Evolutionary conservation across 371 early-diverging fungal species (phyloP).

Genomic region (Fennellomyces sp.): DNA sequence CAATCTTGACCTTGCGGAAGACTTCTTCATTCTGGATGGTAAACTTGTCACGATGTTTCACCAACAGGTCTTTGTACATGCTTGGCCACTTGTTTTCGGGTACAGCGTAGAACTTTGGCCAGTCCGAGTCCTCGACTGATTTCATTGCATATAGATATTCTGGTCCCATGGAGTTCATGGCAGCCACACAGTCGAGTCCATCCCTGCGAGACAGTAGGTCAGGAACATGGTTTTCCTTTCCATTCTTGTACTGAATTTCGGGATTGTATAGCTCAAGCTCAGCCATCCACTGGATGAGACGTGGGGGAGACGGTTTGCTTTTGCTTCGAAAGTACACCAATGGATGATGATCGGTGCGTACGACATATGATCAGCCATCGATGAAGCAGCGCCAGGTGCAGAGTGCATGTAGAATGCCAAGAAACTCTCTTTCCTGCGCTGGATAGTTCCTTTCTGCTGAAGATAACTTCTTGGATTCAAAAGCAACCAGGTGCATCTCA

Average conservation of each 20-base stretch:
- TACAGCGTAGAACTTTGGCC: too few relatives aligned
- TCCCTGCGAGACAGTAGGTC: conserved; percentile 9
- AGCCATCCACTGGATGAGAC: conserved; percentile 14
- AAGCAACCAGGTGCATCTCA: conserved; percentile 36
- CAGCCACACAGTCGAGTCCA: not conserved
- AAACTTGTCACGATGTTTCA: too few relatives aligned
- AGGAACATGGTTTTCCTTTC: conserved; percentile 21
- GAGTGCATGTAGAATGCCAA: conserved; percentile 34
- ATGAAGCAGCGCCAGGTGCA: conserved; percentile 32
- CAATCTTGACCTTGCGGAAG: too few relatives aligned
- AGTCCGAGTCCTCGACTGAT: too few relatives aligned
- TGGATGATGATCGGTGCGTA: conserved; percentile 29
- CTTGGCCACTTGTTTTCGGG: too few relatives aligned
- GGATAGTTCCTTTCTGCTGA: conserved; percentile 16
- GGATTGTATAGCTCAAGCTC: conserved; percentile 18
- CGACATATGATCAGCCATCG: conserved; percentile 19
- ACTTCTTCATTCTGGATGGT: too few relatives aligned
- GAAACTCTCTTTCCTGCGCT: conserved; percentile 41
- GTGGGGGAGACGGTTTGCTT: not conserved
- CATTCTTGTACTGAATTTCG: not conserved
- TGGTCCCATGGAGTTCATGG: not conserved
- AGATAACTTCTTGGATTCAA: conserved; percentile 19
- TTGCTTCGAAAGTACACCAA: conserved; percentile 20
- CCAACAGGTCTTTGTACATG: too few relatives aligned
- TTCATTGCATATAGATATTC: too few relatives aligned